Percentiles rank a stretch among this genome's conserved stretches.
Evolutionary conservation across 352 stramenopile species (phyloP).

Genomic region (Phytophthora megakarya): DNA sequence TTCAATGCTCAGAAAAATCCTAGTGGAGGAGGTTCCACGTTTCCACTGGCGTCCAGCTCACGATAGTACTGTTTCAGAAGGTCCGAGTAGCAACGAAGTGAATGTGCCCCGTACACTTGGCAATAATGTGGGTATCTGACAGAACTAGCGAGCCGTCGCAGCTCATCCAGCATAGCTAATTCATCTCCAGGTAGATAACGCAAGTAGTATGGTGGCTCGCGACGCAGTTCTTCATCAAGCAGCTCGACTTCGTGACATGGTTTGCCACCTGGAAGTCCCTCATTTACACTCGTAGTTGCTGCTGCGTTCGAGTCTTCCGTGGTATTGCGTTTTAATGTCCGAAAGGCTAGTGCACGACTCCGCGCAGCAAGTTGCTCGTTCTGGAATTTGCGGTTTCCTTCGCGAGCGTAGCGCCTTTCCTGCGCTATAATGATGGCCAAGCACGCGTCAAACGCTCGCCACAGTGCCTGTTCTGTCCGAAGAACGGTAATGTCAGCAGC

Average conservation of each 20-base stretch:
- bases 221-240: conserved; percentile 58
- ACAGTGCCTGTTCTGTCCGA: conserved; percentile 68
- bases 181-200: conserved; percentile 72
- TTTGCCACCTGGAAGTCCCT: conserved; percentile 60
- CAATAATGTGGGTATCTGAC: conserved; percentile 59
- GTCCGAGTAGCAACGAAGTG: conserved; percentile 66
- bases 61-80: conserved; percentile 75
- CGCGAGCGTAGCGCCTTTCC: conserved; percentile 56
- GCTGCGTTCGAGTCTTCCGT: conserved; percentile 42
- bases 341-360: conserved; percentile 58
- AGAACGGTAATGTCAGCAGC: conserved; percentile 53
- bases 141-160: conserved; percentile 56
- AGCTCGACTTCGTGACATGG: conserved; percentile 60
- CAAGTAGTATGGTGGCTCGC: conserved; percentile 76
- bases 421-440: conserved; percentile 63
- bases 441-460: conserved; percentile 78
- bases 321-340: conserved; percentile 51
- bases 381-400: conserved; percentile 71
- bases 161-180: conserved; percentile 60
- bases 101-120: conserved; percentile 63
- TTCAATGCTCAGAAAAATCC: conserved; percentile 44
- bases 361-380: conserved; percentile 51
- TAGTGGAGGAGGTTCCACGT: conserved; percentile 56
- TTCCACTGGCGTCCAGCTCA: conserved; percentile 46
- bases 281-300: conserved; percentile 51